phyloP scores from a whole-genome alignment of 805 yeast genomes.

The Candida fluviatilis region DNA sequence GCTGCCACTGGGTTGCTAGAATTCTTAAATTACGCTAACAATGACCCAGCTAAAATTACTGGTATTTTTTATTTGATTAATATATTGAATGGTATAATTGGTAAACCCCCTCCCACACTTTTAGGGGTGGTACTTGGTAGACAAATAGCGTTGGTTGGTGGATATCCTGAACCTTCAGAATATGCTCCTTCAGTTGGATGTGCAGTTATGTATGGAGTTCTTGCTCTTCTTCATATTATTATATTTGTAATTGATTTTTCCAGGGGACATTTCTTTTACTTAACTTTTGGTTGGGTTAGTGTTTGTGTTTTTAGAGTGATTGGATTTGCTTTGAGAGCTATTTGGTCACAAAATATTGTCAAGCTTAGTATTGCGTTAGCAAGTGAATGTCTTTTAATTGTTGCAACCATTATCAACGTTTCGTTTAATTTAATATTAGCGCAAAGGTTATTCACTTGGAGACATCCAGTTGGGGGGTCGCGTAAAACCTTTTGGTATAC shows the following conservation, averaged over 20 bases:
- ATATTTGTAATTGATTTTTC: conserved; percentile 46
- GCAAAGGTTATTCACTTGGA: conserved; percentile 71
- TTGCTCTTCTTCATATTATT: conserved; percentile 43
- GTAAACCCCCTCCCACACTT: conserved; percentile 38
- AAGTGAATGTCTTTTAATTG: conserved; percentile 49
- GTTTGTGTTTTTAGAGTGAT: conserved; percentile 51
- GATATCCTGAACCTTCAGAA: conserved; percentile 51
- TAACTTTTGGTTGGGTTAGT: conserved; percentile 48
- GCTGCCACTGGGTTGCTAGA: not conserved
- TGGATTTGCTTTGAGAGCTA: conserved; percentile 56
- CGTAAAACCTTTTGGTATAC: conserved; percentile 44
- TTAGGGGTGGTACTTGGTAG: conserved; percentile 11
- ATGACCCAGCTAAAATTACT: conserved; percentile 15
- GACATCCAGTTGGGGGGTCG: conserved; percentile 69
- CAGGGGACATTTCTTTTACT: conserved; percentile 59
- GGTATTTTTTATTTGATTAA: conserved; percentile 22
- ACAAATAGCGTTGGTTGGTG: conserved; percentile 56
- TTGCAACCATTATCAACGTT: conserved; percentile 56
- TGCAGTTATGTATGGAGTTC: conserved; percentile 45
- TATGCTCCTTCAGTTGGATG: conserved; percentile 59
- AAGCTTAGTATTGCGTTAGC: conserved; percentile 49
- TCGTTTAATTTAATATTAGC: conserved; percentile 62
- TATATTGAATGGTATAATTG: conserved; percentile 22
- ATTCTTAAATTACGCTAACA: not conserved
- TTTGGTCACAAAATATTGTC: conserved; percentile 53